A percentile compares a stretch with the other conserved stretches of the same genome.
Conservation (phyloP, 129 eudicot species). For the Flaveria sonorensis region DNA sequence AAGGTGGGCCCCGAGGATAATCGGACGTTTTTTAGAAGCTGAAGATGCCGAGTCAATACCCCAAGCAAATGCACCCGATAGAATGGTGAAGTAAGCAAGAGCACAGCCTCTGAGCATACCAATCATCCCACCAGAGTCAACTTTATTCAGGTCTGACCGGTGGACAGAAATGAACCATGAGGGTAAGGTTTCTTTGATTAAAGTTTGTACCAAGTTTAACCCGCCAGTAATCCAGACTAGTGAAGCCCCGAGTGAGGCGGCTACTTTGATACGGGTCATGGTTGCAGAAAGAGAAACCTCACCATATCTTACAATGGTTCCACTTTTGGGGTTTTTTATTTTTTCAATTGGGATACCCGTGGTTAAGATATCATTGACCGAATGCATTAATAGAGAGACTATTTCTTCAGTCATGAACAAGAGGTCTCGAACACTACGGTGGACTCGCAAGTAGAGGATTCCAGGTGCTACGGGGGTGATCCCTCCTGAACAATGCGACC, state of each 20-base stretch:
- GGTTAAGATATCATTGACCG: conserved; percentile 68
- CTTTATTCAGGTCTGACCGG: conserved; percentile 39
- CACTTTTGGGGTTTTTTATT: conserved; percentile 50
- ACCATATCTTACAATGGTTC: conserved; percentile 51
- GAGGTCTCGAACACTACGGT: conserved; percentile 63
- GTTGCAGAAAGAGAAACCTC: conserved; percentile 84
- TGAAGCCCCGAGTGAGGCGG: conserved; percentile 83
- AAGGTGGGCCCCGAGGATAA: conserved; percentile 55
- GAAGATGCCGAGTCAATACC: conserved; percentile 59
- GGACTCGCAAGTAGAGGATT: conserved; percentile 79
- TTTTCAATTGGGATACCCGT: conserved; percentile 53
- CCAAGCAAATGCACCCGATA: conserved; percentile 78
- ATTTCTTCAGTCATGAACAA: conserved; percentile 75
- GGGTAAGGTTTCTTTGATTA: conserved; percentile 78
- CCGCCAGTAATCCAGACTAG: conserved; percentile 91
- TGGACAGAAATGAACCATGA: conserved; percentile 81
- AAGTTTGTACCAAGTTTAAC: conserved; percentile 48
- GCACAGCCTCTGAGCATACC: conserved; percentile 81
- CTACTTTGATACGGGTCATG: conserved; percentile 77
- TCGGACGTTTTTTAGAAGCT: conserved; percentile 50
- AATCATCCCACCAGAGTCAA: conserved; percentile 60
- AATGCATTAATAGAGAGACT: conserved; percentile 58
- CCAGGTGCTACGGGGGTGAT: conserved; percentile 95
- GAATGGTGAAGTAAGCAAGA: conserved; percentile 74
- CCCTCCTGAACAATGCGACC: conserved; percentile 76